These are phyloP conservation scores for Liriodendron chinense DNA, from an alignment of 164 flowering plant species.

Conservation along the genomic window DNA sequence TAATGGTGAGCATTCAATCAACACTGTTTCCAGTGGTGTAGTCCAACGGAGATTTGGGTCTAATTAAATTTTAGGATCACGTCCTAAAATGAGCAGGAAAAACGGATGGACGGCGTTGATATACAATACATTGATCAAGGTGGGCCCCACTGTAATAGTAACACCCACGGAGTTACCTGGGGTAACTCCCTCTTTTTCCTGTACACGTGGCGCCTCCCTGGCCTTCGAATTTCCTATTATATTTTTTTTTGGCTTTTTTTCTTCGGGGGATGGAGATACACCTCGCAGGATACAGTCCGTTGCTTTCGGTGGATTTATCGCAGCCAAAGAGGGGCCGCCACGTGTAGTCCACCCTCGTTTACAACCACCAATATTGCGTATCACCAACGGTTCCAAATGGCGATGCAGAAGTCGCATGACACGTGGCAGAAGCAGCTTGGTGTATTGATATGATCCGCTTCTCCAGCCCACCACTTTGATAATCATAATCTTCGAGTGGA, in stretches of 20 bases:
- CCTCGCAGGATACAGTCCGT: background rate
- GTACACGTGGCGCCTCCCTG: background rate
- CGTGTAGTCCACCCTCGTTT: conserved; percentile 4
- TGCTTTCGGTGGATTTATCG: background rate
- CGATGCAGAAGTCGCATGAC: background rate
- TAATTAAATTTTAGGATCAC: too few species aligned
- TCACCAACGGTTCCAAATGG: background rate
- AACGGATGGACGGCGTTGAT: too few species aligned
- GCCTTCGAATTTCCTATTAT: background rate
- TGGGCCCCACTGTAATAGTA: too few species aligned
- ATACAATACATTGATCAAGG: too few species aligned
- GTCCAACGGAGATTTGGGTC: too few species aligned
- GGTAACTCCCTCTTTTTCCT: background rate
- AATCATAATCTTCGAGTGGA: background rate
- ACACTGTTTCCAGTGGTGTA: too few species aligned
- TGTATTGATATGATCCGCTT: background rate
- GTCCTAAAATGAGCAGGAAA: too few species aligned
- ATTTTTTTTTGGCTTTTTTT: too few species aligned
- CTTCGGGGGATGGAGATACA: too few species aligned
- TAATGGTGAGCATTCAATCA: too few species aligned
- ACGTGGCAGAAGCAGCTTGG: background rate
- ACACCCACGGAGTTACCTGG: too few species aligned
- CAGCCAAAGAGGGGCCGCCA: background rate
- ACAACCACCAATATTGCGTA: background rate
- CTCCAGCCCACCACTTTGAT: background rate